Conservation (phyloP, 768 basidiomycete species). For the Trametes cinnabarina region DNA sequence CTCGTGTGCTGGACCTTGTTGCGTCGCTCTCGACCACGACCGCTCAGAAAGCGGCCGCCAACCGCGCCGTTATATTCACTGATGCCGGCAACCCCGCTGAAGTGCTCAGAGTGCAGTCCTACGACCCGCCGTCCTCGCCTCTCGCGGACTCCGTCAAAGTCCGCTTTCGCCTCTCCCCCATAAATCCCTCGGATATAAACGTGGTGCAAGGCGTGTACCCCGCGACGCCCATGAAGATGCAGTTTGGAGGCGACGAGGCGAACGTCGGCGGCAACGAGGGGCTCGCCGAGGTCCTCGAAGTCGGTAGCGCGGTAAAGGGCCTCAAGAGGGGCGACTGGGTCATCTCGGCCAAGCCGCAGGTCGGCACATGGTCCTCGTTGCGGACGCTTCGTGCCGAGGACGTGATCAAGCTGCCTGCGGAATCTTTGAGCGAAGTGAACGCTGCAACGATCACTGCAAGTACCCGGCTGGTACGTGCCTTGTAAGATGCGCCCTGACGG, state of each 20-base stretch:
- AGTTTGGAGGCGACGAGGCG: conserved; percentile 36
- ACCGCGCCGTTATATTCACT: conserved; percentile 67
- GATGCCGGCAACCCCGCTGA: conserved; percentile 57
- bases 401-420: conserved; percentile 57
- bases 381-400: conserved; percentile 54
- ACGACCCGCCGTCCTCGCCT: conserved; percentile 52
- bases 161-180: conserved; percentile 65
- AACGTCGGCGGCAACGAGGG: conserved; percentile 80
- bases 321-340: conserved; percentile 69
- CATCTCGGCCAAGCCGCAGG: conserved; percentile 61
- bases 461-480: background rate
- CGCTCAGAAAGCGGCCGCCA: conserved; percentile 25
- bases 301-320: conserved; percentile 52
- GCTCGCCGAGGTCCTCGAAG: conserved; percentile 58
- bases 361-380: conserved; percentile 72
- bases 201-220: conserved; percentile 85
- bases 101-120: conserved; percentile 56
- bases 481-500: background rate
- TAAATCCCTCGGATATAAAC: conserved; percentile 83
- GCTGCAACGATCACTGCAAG: conserved; percentile 76
- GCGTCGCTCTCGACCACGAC: conserved; percentile 6
- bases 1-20: background rate
- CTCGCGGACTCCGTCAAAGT: conserved; percentile 59
- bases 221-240: conserved; percentile 43
- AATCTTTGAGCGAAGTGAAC: conserved; percentile 52